Conservation (phyloP, 352 stramenopile genomes). For the Pythium sukuiense region DNA sequence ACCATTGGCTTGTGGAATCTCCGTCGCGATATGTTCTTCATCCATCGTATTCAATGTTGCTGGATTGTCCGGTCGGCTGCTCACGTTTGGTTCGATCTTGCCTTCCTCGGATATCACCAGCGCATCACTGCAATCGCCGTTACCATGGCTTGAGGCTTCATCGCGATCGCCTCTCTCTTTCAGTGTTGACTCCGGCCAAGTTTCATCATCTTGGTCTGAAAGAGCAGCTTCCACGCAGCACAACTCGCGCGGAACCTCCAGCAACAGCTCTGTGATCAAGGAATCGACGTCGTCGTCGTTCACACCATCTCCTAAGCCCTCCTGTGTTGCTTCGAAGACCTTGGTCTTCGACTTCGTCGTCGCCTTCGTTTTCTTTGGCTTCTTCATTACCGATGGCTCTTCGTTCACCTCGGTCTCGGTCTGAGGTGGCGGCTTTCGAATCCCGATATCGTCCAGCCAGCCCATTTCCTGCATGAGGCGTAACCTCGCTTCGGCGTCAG, state of each 20-base stretch:
- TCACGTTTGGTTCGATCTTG: too few relatives aligned
- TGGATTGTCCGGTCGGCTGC: too few relatives aligned
- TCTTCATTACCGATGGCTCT: neutral
- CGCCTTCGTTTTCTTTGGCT: conserved; percentile 9
- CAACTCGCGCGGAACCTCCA: neutral
- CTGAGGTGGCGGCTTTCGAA: neutral
- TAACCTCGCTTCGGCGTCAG: neutral
- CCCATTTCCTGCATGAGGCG: conserved; percentile 21
- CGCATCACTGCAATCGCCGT: neutral
- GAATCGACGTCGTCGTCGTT: neutral
- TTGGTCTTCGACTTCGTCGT: neutral
- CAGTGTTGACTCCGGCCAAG: neutral
- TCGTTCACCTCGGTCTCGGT: neutral
- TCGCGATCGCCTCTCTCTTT: neutral
- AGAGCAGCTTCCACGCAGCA: neutral
- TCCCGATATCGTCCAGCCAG: conserved; percentile 10
- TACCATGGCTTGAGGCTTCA: neutral
- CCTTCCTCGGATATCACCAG: too few relatives aligned
- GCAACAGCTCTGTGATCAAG: neutral
- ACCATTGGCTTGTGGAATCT: too few relatives aligned
- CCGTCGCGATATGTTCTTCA: too few relatives aligned
- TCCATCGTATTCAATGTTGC: too few relatives aligned
- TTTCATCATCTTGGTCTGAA: neutral
- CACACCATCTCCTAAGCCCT: neutral
- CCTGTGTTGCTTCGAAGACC: neutral